Conservation (phyloP, 306 rosid genomes). For the Cucumis sativus region Cucumber_9930_V3 NC_026657.2:8046501-8047000, state of each 20-base stretch:
- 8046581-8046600: not conserved
- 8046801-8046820: not conserved
- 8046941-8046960: slow-evolving; percentile 91
- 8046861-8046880: not conserved
- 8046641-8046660: not conserved
- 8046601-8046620: not conserved
- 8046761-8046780: not conserved
- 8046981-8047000: slow-evolving; percentile 67
- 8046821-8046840: not conserved
- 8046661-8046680: not conserved
- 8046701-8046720: not conserved
- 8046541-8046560: not conserved
- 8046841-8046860: not conserved
- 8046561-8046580: not conserved
- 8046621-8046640: not conserved
- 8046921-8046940: slow-evolving; percentile 87
- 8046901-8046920: slow-evolving; percentile 11
- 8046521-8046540: not conserved
- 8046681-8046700: not conserved
- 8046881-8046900: not conserved
- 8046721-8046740: not conserved
- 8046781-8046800: not conserved
- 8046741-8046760: not conserved
- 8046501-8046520: not conserved
- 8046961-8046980: slow-evolving; percentile 78